These are phyloP conservation scores for Colletotrichum cereale DNA, from an alignment of 2,329 filamentous ascomycete species.

Conservation along the genomic window DNA sequence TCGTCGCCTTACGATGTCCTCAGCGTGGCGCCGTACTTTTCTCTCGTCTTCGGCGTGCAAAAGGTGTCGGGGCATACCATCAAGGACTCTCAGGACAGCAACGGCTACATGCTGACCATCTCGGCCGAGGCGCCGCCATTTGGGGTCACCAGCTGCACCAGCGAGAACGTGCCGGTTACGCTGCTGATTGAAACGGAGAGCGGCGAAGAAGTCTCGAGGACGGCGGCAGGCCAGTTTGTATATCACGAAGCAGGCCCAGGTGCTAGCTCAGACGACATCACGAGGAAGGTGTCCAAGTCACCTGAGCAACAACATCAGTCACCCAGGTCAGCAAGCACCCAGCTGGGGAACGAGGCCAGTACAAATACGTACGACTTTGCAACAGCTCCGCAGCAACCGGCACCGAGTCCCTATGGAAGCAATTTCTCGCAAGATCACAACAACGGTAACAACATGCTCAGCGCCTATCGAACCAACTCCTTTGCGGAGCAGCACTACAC, in stretches of 20 bases:
- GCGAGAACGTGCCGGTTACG: conserved; percentile 66
- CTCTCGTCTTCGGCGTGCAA: conserved; percentile 82
- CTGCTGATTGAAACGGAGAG: conserved; percentile 65
- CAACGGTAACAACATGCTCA: conserved; percentile 66
- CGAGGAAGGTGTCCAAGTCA: conserved; percentile 57
- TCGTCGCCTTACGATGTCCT: conserved; percentile 80
- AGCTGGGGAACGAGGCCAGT: conserved; percentile 55
- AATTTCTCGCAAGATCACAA: conserved; percentile 57
- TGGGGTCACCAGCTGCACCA: conserved; percentile 62
- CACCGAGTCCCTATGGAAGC: conserved; percentile 49
- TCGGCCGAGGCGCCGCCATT: conserved; percentile 77
- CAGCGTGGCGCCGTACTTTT: conserved; percentile 70
- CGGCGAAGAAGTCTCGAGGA: conserved; percentile 66
- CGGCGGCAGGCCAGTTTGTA: conserved; percentile 59
- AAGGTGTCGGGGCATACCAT: conserved; percentile 74
- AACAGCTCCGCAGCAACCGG: conserved; percentile 58
- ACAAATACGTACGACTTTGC: conserved; percentile 69
- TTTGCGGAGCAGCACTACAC: conserved; percentile 62
- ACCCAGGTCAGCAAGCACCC: conserved; percentile 46
- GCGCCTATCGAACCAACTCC: conserved; percentile 65
- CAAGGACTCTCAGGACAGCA: conserved; percentile 68
- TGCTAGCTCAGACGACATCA: conserved; percentile 55
- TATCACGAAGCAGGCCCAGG: conserved; percentile 55
- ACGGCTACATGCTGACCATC: conserved; percentile 78
- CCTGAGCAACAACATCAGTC: conserved; percentile 59